These are phyloP conservation scores for Agaricus subrufescens DNA, from an alignment of 768 basidiomycete species.

Conservation along the genomic window DNA sequence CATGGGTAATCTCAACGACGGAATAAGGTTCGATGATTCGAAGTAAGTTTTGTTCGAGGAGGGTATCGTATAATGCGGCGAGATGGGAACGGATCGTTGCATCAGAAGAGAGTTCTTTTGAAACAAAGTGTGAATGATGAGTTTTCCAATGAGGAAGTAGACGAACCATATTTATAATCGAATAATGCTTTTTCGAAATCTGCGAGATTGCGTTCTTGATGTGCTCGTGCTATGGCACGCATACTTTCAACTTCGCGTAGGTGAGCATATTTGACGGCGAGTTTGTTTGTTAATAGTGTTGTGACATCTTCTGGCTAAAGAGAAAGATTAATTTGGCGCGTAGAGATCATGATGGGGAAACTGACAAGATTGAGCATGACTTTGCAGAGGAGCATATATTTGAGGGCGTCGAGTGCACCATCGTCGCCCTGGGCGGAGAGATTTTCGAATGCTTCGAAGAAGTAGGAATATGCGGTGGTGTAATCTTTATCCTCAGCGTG, in stretches of 20 bases:
- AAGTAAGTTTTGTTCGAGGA: slow-evolving; percentile 92
- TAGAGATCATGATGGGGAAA: slow-evolving; percentile 6
- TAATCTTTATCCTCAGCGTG: slow-evolving; percentile 99
- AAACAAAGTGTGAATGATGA: background rate
- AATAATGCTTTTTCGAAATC: slow-evolving; percentile 86
- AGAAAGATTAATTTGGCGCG: background rate
- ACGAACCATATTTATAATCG: slow-evolving; percentile 75
- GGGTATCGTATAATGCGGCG: slow-evolving; percentile 89
- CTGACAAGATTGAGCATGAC: slow-evolving; percentile 93
- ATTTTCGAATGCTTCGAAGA: slow-evolving; percentile 95
- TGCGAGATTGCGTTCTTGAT: slow-evolving; percentile 83
- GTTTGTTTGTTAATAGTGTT: slow-evolving; percentile 79
- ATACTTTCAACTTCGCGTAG: slow-evolving; percentile 90
- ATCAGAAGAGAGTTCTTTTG: slow-evolving; percentile 86
- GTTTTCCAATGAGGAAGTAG: slow-evolving; percentile 11
- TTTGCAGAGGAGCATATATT: slow-evolving; percentile 98
- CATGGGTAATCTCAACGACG: slow-evolving; percentile 84
- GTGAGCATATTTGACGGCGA: slow-evolving; percentile 84
- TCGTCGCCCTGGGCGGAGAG: slow-evolving; percentile 74
- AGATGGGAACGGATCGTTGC: slow-evolving; percentile 95
- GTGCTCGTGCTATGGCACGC: slow-evolving; percentile 92
- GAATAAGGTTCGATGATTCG: slow-evolving; percentile 96
- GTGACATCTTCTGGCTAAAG: slow-evolving; percentile 89
- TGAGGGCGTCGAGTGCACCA: slow-evolving; percentile 77
- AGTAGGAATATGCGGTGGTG: slow-evolving; percentile 95